These are phyloP conservation scores for Ephemerocybe angulata DNA, from an alignment of 768 basidiomycete species.

Conservation along the genomic window DNA sequence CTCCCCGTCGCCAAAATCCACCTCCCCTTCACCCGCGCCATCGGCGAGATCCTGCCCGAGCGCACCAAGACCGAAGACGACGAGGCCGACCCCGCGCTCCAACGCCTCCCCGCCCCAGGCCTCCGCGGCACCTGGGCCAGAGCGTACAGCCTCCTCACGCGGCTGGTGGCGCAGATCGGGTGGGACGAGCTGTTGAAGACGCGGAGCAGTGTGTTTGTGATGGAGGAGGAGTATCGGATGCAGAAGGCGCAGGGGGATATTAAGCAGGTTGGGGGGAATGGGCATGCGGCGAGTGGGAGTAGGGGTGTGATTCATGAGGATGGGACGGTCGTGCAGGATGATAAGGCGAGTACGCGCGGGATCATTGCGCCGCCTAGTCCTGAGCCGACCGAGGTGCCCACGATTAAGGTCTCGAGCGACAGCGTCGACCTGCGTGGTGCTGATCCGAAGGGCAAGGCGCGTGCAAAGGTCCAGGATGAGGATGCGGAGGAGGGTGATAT, in stretches of 20 bases:
- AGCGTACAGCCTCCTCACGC: constrained; percentile 87
- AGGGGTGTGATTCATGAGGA: constrained; percentile 59
- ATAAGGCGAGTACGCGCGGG: constrained; percentile 68
- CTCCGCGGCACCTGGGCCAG: constrained; percentile 95
- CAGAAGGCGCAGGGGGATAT: constrained; percentile 84
- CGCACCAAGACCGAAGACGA: constrained; percentile 80
- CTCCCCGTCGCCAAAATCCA: constrained; percentile 78
- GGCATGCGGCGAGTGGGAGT: constrained; percentile 20
- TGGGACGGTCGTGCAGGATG: constrained; percentile 58
- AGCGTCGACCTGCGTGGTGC: too few relatives aligned
- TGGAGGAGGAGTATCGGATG: constrained; percentile 99
- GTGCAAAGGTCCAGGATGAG: constrained; percentile 22
- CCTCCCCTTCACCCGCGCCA: constrained; percentile 80
- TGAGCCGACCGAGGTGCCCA: constrained; percentile 39
- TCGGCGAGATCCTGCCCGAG: constrained; percentile 88
- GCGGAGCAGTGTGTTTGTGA: constrained; percentile 93
- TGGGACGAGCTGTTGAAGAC: constrained; percentile 98
- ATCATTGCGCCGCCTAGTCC: constrained; percentile 45
- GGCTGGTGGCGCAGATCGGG: constrained; percentile 90
- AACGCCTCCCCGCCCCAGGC: constrained; percentile 92
- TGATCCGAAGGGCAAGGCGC: constrained; percentile 38
- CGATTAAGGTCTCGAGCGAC: constrained; percentile 77
- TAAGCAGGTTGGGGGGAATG: too few relatives aligned
- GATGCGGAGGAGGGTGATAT: constrained; percentile 22
- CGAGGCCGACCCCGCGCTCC: constrained; percentile 90